Base-by-base conservation (phyloP, 2,329 filamentous ascomycete genomes). In the Verticillium isaacii region DNA sequence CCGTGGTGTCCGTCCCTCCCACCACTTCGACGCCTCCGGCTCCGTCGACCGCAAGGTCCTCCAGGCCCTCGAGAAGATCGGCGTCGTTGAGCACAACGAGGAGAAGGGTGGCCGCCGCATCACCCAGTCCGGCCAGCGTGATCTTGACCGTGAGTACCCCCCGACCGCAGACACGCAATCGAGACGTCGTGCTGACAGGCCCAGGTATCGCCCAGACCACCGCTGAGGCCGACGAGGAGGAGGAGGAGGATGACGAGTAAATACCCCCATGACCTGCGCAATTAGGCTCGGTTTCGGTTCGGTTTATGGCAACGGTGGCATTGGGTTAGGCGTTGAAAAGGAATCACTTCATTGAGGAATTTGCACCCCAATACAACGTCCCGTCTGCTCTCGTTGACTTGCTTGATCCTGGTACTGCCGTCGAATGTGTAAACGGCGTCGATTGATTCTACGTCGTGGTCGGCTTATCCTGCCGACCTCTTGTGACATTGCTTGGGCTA, bases 41-140 rank as follows among this genome's bases (percentile, higher is more conserved):
- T 89, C 88, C 77, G 93, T 99, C 72, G 95, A 99, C 87, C 93
- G 95, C 82, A 97, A 97, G 87, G 86, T 96, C 78, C 84, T 97
- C 80, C 95, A 99, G 87, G 85, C 93, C 66, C 91, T 99, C 64
- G 95, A 97, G 91, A 97, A 98, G 91, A 97, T 99, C 75, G 93
- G 94, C 80, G 93, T 99, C 73, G 85, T 99, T 67, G 95, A 99
- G 90, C 85, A 91, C 77, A 94, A 97, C 74, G 94, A 97, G 87
- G 94, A 98, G 71, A 97, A 97, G 88, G 95, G 95, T 82, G 95
- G 95, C 76, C 92, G 95, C 78, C 89, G 95, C 80, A 98, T 99
- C 84, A 98, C 95, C 75, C 93, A 98, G 87, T 88, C 89, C 76
- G 95, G 95, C 78, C 93, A 97, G 89, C 92, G 95, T 86, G 95